Evolutionary conservation across 768 basidiomycete genomes (phyloP).

Genomic region (Suillus fuscotomentosus): DNA sequence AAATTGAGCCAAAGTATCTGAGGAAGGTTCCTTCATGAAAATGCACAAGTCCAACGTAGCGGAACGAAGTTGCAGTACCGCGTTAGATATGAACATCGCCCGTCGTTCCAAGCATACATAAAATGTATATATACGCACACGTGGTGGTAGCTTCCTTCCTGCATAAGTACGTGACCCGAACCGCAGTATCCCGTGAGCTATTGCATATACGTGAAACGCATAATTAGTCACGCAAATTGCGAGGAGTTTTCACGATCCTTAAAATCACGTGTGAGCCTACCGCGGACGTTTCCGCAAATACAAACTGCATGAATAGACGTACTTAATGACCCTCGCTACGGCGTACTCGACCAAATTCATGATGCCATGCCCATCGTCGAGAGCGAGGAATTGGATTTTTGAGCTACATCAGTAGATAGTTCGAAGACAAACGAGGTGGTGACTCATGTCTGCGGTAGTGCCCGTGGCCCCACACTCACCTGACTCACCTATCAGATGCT

Average conservation of each 20-base stretch:
- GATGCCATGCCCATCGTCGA: too few relatives aligned
- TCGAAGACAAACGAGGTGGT: too few relatives aligned
- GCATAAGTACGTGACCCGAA: background rate
- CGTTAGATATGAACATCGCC: background rate
- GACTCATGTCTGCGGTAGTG: too few relatives aligned
- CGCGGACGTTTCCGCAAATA: too few relatives aligned
- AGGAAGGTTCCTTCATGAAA: constrained; percentile 53
- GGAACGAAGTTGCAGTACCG: too few relatives aligned
- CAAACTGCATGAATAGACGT: too few relatives aligned
- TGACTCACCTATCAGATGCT: too few relatives aligned
- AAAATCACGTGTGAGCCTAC: background rate
- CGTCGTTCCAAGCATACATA: background rate
- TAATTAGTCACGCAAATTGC: background rate
- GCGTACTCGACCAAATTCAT: too few relatives aligned
- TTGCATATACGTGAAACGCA: background rate
- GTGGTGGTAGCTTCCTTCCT: background rate
- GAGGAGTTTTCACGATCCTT: background rate
- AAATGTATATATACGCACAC: background rate
- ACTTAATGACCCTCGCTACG: too few relatives aligned
- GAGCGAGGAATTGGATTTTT: too few relatives aligned
- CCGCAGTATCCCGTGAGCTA: background rate
- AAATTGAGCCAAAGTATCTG: constrained; percentile 70
- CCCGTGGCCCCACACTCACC: too few relatives aligned
- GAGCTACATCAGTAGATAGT: too few relatives aligned
- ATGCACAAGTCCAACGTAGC: background rate